These are phyloP conservation scores for Phialophora macrospora DNA, from an alignment of 2,329 filamentous ascomycete genomes.

Conservation along the genomic window DNA sequence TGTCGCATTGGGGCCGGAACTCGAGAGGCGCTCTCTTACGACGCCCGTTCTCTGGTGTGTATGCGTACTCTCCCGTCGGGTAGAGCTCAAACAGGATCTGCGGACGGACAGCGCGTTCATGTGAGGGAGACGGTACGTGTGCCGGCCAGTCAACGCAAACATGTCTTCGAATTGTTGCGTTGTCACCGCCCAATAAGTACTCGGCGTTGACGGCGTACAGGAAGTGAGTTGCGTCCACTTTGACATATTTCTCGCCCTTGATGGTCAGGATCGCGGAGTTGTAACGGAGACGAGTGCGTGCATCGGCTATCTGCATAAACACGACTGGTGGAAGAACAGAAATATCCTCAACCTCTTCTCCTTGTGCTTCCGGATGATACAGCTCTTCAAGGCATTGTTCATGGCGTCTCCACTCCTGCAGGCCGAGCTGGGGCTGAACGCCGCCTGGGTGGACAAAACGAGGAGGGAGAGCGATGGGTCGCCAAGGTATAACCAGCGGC, in stretches of 20 bases:
- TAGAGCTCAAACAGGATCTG: conserved; percentile 21
- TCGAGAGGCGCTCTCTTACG: conserved; percentile 21
- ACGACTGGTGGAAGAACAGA: conserved; percentile 18
- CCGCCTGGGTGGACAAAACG: neutral
- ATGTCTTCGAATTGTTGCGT: conserved; percentile 18
- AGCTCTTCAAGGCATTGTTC: neutral
- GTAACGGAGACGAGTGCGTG: conserved; percentile 18
- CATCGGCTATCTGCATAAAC: conserved; percentile 14
- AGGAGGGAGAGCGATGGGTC: neutral
- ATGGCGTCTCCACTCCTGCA: neutral
- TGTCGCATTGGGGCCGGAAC: conserved; percentile 24
- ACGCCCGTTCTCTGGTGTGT: conserved; percentile 17
- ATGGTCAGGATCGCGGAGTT: conserved; percentile 12
- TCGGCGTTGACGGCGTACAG: conserved; percentile 18
- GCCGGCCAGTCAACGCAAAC: conserved; percentile 2
- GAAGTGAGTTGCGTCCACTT: conserved; percentile 9
- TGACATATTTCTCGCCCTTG: conserved; percentile 21
- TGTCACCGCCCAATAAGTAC: conserved; percentile 10
- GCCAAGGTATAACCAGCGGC: neutral
- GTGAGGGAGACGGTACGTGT: neutral
- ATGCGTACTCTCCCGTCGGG: conserved; percentile 21
- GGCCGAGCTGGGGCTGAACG: neutral
- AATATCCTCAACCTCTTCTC: neutral
- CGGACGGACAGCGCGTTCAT: conserved; percentile 12
- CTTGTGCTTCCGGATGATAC: neutral